These are phyloP conservation scores for Calophaca sinica DNA, from an alignment of 306 rosid species.

Conservation along the genomic window DNA sequence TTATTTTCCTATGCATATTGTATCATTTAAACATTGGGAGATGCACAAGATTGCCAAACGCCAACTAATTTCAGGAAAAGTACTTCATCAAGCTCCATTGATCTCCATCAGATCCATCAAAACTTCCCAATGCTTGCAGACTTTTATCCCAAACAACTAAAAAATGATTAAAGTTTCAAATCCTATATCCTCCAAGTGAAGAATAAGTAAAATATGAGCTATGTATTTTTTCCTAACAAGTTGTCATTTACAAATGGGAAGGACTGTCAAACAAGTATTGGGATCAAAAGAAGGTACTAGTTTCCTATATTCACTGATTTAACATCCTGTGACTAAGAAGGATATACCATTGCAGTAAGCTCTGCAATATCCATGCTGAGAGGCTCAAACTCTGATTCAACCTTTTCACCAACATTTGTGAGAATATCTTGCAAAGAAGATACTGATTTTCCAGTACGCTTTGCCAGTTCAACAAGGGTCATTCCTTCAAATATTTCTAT, in stretches of 20 bases:
- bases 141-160: slow-evolving; percentile 20
- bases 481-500: slow-evolving; percentile 94
- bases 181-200: slow-evolving; percentile 14
- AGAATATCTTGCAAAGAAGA: slow-evolving; percentile 74
- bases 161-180: background rate
- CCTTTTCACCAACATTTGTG: slow-evolving; percentile 78
- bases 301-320: slow-evolving; percentile 40
- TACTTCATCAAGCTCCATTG: slow-evolving; percentile 7
- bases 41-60: slow-evolving; percentile 11
- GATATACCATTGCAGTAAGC: slow-evolving; percentile 84
- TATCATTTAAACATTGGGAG: slow-evolving; percentile 6
- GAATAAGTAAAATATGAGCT: slow-evolving; percentile 33
- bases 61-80: slow-evolving; percentile 34
- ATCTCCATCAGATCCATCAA: slow-evolving; percentile 25
- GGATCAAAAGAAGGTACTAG: slow-evolving; percentile 23
- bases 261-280: slow-evolving; percentile 27
- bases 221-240: background rate
- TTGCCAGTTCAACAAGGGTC: slow-evolving; percentile 82
- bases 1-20: slow-evolving; percentile 7
- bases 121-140: slow-evolving; percentile 16
- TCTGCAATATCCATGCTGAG: slow-evolving; percentile 78
- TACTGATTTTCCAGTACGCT: slow-evolving; percentile 72
- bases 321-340: slow-evolving; percentile 40
- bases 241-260: slow-evolving; percentile 4
- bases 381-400: slow-evolving; percentile 85